phyloP scores from a whole-genome alignment of 2,329 filamentous ascomycete species.

The Fusarium bactridioides region DNA sequence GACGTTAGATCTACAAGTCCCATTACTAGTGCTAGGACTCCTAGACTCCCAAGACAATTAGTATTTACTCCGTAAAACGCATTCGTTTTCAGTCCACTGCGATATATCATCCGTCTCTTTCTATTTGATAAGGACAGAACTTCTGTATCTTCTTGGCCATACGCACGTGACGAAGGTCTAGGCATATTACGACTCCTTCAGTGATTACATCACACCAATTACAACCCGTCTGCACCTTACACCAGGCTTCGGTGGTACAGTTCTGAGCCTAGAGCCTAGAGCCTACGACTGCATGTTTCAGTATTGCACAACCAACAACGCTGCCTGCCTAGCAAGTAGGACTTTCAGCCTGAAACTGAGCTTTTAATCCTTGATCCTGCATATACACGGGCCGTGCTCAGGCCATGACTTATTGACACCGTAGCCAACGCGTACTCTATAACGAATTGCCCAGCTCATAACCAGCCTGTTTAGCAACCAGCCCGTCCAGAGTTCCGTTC shows the following conservation, averaged over 20 bases:
- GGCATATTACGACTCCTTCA: not conserved
- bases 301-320: not conserved
- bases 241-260: not conserved
- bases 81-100: not conserved
- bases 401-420: constrained; percentile 8
- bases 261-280: not conserved
- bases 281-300: not conserved
- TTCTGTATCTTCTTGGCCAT: not conserved
- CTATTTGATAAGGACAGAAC: not conserved
- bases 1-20: constrained; percentile 21
- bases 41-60: not conserved
- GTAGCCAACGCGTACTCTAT: constrained; percentile 1
- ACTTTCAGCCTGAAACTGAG: not conserved
- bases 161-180: constrained; percentile 18
- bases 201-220: constrained; percentile 11
- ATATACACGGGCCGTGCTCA: not conserved
- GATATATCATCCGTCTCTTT: not conserved
- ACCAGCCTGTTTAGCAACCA: not conserved
- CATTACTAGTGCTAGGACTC: not conserved
- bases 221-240: constrained; percentile 3
- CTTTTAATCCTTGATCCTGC: constrained; percentile 2
- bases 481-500: not conserved
- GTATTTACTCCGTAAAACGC: not conserved
- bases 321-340: not conserved
- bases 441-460: not conserved